Conservation (phyloP, 2,329 filamentous ascomycete species). For the Fusarium torreyae region DNA sequence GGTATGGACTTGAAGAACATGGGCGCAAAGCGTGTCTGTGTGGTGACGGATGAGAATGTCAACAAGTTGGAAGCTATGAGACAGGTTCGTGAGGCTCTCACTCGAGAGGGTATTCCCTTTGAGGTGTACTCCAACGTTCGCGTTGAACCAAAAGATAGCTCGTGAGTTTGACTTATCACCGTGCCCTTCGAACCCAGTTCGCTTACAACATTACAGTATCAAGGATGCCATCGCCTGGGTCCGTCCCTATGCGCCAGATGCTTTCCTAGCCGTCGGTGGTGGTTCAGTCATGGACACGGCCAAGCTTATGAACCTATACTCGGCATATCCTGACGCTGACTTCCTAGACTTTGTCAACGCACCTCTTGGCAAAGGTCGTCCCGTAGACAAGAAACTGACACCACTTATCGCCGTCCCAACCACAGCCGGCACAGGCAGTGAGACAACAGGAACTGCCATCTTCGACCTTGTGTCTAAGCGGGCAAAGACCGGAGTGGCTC, state of each 20-base stretch:
- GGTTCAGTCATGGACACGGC: slow-evolving; percentile 98
- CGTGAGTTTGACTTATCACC: slow-evolving; percentile 65
- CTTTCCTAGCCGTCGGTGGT: slow-evolving; percentile 89
- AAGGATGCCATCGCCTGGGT: slow-evolving; percentile 91
- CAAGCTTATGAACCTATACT: slow-evolving; percentile 98
- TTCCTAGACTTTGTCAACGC: slow-evolving; percentile 99
- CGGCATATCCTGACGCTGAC: slow-evolving; percentile 89
- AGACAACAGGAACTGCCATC: slow-evolving; percentile 98
- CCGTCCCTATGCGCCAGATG: slow-evolving; percentile 85
- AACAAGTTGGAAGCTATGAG: slow-evolving; percentile 88
- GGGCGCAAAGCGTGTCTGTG: slow-evolving; percentile 86
- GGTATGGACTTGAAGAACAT: slow-evolving; percentile 98
- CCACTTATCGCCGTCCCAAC: slow-evolving; percentile 88
- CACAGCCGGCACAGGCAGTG: slow-evolving; percentile 88
- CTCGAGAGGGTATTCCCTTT: slow-evolving; percentile 83
- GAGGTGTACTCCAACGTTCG: slow-evolving; percentile 85
- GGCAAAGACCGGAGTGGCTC: slow-evolving; percentile 96
- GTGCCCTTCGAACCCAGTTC: not conserved
- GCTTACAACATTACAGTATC: slow-evolving; percentile 67
- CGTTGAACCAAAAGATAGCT: slow-evolving; percentile 95
- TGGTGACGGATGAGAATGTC: slow-evolving; percentile 91
- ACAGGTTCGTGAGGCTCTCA: slow-evolving; percentile 86
- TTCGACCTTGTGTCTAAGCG: slow-evolving; percentile 93
- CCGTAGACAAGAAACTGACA: slow-evolving; percentile 78
- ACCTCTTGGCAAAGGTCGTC: slow-evolving; percentile 87